Conservation (phyloP, 441 rosid species). For the Flueggea neowawraea region DNA sequence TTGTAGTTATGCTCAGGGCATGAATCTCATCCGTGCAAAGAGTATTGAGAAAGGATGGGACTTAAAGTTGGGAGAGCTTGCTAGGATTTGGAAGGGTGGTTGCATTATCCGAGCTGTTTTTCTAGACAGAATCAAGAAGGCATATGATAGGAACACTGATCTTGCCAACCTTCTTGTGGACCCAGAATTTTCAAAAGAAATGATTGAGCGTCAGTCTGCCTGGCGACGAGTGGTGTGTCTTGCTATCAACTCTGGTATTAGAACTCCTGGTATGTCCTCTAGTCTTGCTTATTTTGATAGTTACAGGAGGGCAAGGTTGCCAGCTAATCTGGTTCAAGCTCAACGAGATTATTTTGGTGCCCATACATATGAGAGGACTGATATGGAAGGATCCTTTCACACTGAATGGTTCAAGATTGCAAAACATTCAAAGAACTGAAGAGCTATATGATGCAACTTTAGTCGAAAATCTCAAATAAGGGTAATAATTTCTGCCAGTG, state of each 20-base stretch:
- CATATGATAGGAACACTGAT: slow-evolving; percentile 81
- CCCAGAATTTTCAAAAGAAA: slow-evolving; percentile 93
- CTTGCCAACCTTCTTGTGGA: slow-evolving; percentile 89
- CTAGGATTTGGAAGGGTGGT: slow-evolving; percentile 96
- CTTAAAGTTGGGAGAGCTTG: slow-evolving; percentile 82
- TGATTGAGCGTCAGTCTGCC: slow-evolving; percentile 78
- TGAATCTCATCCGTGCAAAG: slow-evolving; percentile 93
- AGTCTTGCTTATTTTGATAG: slow-evolving; percentile 95
- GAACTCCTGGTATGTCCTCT: slow-evolving; percentile 92
- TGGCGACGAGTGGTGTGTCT: slow-evolving; percentile 91
- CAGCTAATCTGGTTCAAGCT: slow-evolving; percentile 93
- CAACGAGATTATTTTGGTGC: slow-evolving; percentile 95
- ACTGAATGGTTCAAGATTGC: slow-evolving; percentile 98
- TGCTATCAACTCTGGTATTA: slow-evolving; percentile 85
- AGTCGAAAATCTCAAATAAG: no score
- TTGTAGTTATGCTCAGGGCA: slow-evolving; percentile 95
- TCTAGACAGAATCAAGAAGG: slow-evolving; percentile 92
- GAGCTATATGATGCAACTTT: not conserved
- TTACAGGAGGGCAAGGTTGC: slow-evolving; percentile 73
- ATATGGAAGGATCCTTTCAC: slow-evolving; percentile 82
- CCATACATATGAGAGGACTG: slow-evolving; percentile 87
- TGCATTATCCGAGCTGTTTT: slow-evolving; percentile 91
- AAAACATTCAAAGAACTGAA: slow-evolving; percentile 49
- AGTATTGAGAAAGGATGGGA: slow-evolving; percentile 85
- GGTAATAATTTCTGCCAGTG: not conserved